A percentile compares a stretch with the other conserved stretches of the same genome.
Conservation (phyloP, 2,329 filamentous ascomycete genomes). For the Coleophoma eucalyptorum region DNA sequence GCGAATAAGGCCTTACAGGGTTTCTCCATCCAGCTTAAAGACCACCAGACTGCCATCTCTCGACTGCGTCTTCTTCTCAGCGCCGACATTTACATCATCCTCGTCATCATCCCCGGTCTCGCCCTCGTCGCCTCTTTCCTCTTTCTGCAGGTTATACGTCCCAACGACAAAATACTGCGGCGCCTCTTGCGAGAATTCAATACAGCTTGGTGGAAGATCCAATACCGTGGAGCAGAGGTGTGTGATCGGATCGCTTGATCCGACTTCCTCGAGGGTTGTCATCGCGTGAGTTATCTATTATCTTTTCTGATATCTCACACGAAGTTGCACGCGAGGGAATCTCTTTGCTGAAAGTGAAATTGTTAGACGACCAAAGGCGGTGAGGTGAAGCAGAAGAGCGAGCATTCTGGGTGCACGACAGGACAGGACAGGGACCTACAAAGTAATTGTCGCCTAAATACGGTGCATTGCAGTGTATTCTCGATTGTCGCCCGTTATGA, state of each 20-base stretch:
- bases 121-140: slow-evolving; percentile 19
- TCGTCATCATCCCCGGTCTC: slow-evolving; percentile 17
- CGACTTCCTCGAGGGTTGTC: slow-evolving; percentile 1
- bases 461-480: too few relatives aligned
- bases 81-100: not conserved
- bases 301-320: too few relatives aligned
- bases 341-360: too few relatives aligned
- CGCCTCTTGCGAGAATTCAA: slow-evolving; percentile 65
- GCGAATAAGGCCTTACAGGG: slow-evolving; percentile 46
- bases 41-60: slow-evolving; percentile 73
- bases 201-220: slow-evolving; percentile 70
- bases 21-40: slow-evolving; percentile 48
- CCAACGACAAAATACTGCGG: slow-evolving; percentile 72
- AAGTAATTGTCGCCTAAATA: too few relatives aligned
- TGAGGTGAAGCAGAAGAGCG: too few relatives aligned
- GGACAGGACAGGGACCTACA: too few relatives aligned
- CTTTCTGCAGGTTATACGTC: slow-evolving; percentile 72
- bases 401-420: too few relatives aligned
- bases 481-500: too few relatives aligned
- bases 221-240: slow-evolving; percentile 45
- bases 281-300: too few relatives aligned
- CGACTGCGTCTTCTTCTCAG: slow-evolving; percentile 44
- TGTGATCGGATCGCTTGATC: slow-evolving; percentile 9
- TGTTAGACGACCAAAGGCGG: too few relatives aligned
- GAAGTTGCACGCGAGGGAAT: too few relatives aligned